Conservation (phyloP, 2,329 filamentous ascomycete species). For the Aspergillus sclerotialis region DNA sequence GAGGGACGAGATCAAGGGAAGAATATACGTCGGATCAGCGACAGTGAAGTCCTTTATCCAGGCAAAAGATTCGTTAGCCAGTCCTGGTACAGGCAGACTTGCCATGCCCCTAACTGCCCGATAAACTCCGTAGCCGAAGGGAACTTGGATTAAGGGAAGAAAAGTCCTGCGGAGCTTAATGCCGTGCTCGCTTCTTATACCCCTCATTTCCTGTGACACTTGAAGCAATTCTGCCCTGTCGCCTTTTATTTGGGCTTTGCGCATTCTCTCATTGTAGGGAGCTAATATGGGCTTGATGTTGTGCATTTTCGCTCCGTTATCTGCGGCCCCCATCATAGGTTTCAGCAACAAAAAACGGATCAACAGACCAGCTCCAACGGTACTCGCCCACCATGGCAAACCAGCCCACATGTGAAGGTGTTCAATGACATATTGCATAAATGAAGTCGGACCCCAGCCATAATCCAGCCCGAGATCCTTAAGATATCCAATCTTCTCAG, state of each 20-base stretch:
- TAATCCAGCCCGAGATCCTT: conserved; percentile 78
- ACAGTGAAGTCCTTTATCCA: conserved; percentile 77
- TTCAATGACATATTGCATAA: conserved; percentile 72
- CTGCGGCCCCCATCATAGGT: conserved; percentile 55
- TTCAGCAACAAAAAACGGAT: conserved; percentile 62
- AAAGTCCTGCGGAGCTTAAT: conserved; percentile 47
- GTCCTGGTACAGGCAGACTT: conserved; percentile 68
- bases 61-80: conserved; percentile 61
- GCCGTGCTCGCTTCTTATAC: conserved; percentile 50
- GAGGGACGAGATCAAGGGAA: conserved; percentile 58
- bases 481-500: conserved; percentile 75
- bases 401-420: conserved; percentile 70
- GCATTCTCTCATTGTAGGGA: conserved; percentile 52
- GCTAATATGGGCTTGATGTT: conserved; percentile 52
- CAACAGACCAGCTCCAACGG: conserved; percentile 57
- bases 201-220: conserved; percentile 41
- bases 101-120: conserved; percentile 68
- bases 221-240: conserved; percentile 45
- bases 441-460: conserved; percentile 69
- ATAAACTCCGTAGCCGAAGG: conserved; percentile 76
- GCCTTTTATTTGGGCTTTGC: conserved; percentile 32
- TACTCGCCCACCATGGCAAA: conserved; percentile 75
- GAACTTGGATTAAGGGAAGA: conserved; percentile 55
- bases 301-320: conserved; percentile 56
- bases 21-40: conserved; percentile 67